Evolutionary conservation across 2,329 filamentous ascomycete genomes (phyloP).

Genomic region (Paracoccidioides lutzii): DNA sequence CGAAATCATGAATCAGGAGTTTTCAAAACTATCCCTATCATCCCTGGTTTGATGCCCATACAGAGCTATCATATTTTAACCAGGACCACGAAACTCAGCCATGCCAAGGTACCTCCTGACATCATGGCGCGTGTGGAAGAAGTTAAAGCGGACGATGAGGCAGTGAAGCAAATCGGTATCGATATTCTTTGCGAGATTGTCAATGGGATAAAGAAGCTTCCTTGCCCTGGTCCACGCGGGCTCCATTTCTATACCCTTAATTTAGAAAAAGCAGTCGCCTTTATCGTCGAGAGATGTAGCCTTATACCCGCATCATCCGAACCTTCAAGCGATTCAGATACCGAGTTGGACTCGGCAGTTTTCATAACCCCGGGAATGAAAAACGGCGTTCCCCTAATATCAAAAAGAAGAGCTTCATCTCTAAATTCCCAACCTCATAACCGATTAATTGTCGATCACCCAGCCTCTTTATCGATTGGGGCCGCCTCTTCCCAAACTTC

Average conservation of each 20-base stretch:
- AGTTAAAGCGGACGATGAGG: slow-evolving; percentile 35
- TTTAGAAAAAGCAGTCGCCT: slow-evolving; percentile 86
- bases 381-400: slow-evolving; percentile 22
- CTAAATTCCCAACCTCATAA: slow-evolving; percentile 79
- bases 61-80: slow-evolving; percentile 95
- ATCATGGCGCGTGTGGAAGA: slow-evolving; percentile 51
- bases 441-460: slow-evolving; percentile 64
- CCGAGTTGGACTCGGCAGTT: slow-evolving; percentile 35
- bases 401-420: slow-evolving; percentile 54
- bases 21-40: slow-evolving; percentile 78
- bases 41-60: slow-evolving; percentile 93
- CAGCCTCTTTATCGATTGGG: slow-evolving; percentile 17
- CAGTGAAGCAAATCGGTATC: slow-evolving; percentile 36
- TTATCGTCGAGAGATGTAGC: slow-evolving; percentile 75
- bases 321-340: slow-evolving; percentile 31
- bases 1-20: slow-evolving; percentile 69
- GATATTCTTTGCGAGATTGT: slow-evolving; percentile 71
- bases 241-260: slow-evolving; percentile 98
- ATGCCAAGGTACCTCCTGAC: slow-evolving; percentile 62
- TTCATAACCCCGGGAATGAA: slow-evolving; percentile 16
- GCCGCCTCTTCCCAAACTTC: slow-evolving; percentile 23
- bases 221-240: slow-evolving; percentile 51
- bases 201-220: slow-evolving; percentile 57
- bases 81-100: slow-evolving; percentile 84
- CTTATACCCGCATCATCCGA: slow-evolving; percentile 52